Conservation (phyloP, 2,329 filamentous ascomycete genomes). For the Fonsecaea pugnacius region DNA sequence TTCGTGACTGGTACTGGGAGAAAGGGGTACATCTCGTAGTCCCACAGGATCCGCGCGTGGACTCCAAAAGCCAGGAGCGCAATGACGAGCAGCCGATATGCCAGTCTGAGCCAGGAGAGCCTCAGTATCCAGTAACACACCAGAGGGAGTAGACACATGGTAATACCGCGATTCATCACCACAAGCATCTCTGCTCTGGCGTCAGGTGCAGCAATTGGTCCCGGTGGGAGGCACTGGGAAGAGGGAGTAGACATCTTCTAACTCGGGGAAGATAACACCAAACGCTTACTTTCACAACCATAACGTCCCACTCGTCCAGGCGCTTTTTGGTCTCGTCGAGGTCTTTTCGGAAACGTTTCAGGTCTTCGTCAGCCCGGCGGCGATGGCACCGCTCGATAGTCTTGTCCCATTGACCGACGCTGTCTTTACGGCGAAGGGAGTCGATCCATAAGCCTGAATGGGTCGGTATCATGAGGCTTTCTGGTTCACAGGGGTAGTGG, state of each 20-base stretch:
- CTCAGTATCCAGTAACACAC: constrained; percentile 10
- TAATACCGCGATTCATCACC: constrained; percentile 5
- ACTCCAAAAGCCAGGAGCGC: constrained; percentile 15
- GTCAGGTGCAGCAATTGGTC: constrained; percentile 6
- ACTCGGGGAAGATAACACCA: background rate
- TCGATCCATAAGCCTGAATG: constrained; percentile 14
- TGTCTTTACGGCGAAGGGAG: constrained; percentile 11
- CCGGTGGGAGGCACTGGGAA: constrained; percentile 7
- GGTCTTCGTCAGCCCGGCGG: background rate
- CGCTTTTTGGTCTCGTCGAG: constrained; percentile 5
- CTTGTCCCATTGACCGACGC: constrained; percentile 12
- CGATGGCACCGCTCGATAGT: background rate
- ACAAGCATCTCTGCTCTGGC: background rate
- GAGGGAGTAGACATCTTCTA: background rate
- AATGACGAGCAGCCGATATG: constrained; percentile 5
- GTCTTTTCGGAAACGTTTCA: constrained; percentile 3
- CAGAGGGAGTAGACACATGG: constrained; percentile 8
- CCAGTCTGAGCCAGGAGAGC: background rate
- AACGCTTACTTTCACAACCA: constrained; percentile 5
- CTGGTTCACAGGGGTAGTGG: constrained; percentile 12
- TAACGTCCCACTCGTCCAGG: constrained; percentile 3
- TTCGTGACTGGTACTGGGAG: background rate
- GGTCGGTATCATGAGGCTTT: constrained; percentile 5
- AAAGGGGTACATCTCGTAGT: constrained; percentile 9
- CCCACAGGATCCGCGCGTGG: constrained; percentile 5